Percentiles rank a stretch among this genome's conserved stretches.
Evolutionary conservation across 257 asterid genomes (phyloP).

Genomic region (Capsicum pubescens): DNA sequence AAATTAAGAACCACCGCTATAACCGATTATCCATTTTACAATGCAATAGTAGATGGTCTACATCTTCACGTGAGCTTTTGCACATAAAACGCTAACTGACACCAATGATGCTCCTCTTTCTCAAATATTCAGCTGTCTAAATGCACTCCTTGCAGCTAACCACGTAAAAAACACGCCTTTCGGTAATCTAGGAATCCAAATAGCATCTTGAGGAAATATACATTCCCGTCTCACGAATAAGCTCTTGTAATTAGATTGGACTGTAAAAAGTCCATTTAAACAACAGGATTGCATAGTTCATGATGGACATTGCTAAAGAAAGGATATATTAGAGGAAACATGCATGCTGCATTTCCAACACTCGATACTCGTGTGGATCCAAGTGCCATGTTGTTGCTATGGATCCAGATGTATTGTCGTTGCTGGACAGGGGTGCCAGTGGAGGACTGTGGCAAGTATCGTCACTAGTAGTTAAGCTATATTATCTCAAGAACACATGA

Average conservation of each 20-base stretch:
- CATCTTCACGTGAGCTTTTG: not conserved
- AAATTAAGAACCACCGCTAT: not conserved
- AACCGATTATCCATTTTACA: not conserved
- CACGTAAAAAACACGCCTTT: not conserved
- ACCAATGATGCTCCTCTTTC: not conserved
- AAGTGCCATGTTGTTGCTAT: constrained; percentile 12
- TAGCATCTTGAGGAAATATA: constrained; percentile 5
- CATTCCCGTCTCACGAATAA: not conserved
- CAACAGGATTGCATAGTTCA: not conserved
- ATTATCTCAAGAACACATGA: not conserved
- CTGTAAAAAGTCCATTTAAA: not conserved
- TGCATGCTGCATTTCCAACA: not conserved
- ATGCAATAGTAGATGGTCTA: not conserved
- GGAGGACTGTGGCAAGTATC: not conserved
- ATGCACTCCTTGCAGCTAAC: not conserved
- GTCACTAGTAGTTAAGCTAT: not conserved
- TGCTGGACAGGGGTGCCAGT: not conserved
- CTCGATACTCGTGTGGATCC: not conserved
- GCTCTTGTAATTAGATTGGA: not conserved
- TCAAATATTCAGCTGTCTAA: not conserved
- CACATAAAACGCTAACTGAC: not conserved
- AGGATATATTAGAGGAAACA: constrained; percentile 1
- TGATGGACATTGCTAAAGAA: not conserved
- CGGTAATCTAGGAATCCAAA: constrained; percentile 1
- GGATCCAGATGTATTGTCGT: not conserved